Base-by-base conservation (phyloP, 2,329 filamentous ascomycete genomes). In the Xylaria sp. region DNA sequence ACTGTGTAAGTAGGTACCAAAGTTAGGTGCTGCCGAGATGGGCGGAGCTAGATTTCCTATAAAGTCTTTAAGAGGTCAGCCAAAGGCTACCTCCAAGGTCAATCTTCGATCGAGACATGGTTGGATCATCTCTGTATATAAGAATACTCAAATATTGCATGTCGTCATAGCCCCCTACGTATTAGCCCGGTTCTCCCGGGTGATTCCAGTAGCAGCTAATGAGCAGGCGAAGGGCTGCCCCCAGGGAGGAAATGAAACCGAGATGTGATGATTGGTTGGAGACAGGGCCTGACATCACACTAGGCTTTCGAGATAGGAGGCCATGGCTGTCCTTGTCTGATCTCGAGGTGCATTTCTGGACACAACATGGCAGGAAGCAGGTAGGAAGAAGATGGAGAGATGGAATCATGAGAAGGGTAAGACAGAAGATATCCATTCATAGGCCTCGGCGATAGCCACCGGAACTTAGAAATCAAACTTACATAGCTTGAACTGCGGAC, bases 191-290 rank as follows among this genome's bases (percentile, higher is more conserved):
- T 17, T 11, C 46, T 46, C 23, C 40, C 46, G 52, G 52, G 52
- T 55, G 52, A 55, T 46, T 55, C 52, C 40, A 55, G 28, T 25
- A 55, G 21, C 25, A 14, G 37, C 46, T 46, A 55, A 40, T 40
- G 37, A n/a, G 40, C n/a, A 47, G 14, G 42, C 31, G 43, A 57
- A 57, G n/a, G 52, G 52, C 52, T 45, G 42, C 52, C 52, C 46
- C 52, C 17, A 17, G 40, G 42, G 52, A 55, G 25, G 40, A 55
- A 8, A 55, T 46, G 52, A 57, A 19, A 57, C 53, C 53, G 49
- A 57, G 54, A 49, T 49, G 42, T 57, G 54, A 57, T 57, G 54
- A 49, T 49, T 57, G 23, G 52, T 54, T 53, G 57, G 57, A 23
- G 42, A 42, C 33, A 4, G 54, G 40, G 57, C 42, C 40, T 47